Conservation (phyloP, 768 basidiomycete species). For the Crassisporium funariophilum region DNA sequence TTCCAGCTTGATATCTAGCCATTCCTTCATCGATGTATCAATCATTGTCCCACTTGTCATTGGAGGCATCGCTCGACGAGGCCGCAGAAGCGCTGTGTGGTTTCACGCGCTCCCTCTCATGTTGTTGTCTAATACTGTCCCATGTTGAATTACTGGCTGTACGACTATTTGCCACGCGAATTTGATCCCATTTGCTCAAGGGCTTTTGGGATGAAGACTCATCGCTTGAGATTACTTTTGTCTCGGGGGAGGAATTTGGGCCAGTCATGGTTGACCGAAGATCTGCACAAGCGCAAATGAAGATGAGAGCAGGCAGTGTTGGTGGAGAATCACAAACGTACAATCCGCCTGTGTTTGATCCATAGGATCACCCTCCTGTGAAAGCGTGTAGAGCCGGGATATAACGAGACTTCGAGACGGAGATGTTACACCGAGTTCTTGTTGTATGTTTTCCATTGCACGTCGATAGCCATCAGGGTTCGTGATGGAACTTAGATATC, state of each 20-base stretch:
- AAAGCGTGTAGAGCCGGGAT: conserved; percentile 22
- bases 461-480: conserved; percentile 40
- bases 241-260: conserved; percentile 4
- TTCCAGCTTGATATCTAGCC: not conserved
- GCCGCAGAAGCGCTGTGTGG: conserved; percentile 3
- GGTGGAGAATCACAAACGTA: not conserved
- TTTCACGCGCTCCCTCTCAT: conserved; percentile 41
- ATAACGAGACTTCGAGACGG: conserved; percentile 29
- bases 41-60: conserved; percentile 3
- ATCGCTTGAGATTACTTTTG: not conserved
- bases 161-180: conserved; percentile 54
- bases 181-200: conserved; percentile 63
- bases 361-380: conserved; percentile 12
- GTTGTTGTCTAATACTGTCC: conserved; percentile 66
- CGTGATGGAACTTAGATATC: conserved; percentile 40
- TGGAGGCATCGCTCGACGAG: conserved; percentile 10
- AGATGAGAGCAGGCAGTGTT: too few species aligned
- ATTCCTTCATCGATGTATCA: conserved; percentile 2
- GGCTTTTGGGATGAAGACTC: conserved; percentile 15
- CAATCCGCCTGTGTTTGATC: not conserved
- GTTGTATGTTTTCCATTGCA: conserved; percentile 47
- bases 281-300: too few species aligned
- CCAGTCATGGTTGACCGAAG: too few species aligned
- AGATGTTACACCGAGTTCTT: conserved; percentile 38
- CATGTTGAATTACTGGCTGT: conserved; percentile 55